Conservation (phyloP, 805 yeast species). For the Groenewaldozyma tartarivorans region DNA sequence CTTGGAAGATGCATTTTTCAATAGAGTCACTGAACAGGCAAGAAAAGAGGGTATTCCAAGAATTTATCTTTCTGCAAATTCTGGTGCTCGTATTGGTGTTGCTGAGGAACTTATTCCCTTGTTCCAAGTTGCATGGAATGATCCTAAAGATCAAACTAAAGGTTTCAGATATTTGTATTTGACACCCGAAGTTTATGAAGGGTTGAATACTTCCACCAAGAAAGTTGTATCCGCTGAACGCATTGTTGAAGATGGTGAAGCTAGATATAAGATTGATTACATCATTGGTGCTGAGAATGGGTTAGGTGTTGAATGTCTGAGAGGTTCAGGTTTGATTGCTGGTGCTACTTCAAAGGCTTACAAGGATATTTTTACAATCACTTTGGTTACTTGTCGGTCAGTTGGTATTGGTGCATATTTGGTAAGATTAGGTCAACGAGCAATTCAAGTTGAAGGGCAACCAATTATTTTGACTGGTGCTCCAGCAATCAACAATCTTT, state of each 20-base stretch:
- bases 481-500: conserved; percentile 91
- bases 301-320: conserved; percentile 95
- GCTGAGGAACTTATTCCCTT: conserved; percentile 91
- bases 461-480: conserved; percentile 99
- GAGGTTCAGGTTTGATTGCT: conserved; percentile 97
- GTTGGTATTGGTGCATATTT: conserved; percentile 99
- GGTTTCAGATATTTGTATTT: conserved; percentile 89
- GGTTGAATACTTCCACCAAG: conserved; percentile 28
- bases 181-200: conserved; percentile 55
- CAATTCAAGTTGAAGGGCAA: conserved; percentile 97
- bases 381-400: conserved; percentile 98
- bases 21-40: conserved; percentile 86
- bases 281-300: conserved; percentile 94
- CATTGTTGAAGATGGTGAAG: conserved; percentile 76
- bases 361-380: conserved; percentile 92
- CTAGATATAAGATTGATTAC: conserved; percentile 69
- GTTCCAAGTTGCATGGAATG: conserved; percentile 90
- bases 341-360: conserved; percentile 98
- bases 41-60: conserved; percentile 89
- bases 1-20: conserved; percentile 83
- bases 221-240: conserved; percentile 64
- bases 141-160: conserved; percentile 58
- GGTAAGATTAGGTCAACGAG: conserved; percentile 97
- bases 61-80: conserved; percentile 91
- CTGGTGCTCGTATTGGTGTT: conserved; percentile 98